phyloP scores from a whole-genome alignment of 116 monocot species.

The Posidonia oceanica region DNA sequence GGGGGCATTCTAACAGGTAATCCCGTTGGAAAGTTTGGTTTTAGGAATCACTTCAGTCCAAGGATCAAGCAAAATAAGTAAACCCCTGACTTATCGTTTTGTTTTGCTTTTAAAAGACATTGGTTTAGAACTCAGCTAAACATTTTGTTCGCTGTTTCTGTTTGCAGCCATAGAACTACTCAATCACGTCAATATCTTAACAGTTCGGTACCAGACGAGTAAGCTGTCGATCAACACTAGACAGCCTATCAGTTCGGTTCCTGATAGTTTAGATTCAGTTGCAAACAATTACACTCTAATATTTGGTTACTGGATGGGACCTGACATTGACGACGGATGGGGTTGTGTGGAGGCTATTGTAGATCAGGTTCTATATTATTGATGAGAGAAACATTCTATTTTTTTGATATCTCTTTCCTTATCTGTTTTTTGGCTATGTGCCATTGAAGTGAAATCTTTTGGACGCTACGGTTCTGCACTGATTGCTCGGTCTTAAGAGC shows the following conservation, averaged over 20 bases:
- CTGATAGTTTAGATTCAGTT: background rate
- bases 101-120: background rate
- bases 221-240: background rate
- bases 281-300: conserved; percentile 10
- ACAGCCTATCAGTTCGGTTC: background rate
- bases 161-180: background rate
- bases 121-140: background rate
- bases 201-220: background rate
- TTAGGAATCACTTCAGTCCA: background rate
- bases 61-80: background rate
- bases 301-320: conserved; percentile 62
- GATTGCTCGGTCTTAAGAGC: no score
- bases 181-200: background rate
- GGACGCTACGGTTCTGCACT: background rate
- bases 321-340: conserved; percentile 64
- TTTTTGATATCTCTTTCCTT: background rate
- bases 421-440: background rate
- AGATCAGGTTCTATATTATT: conserved; percentile 10
- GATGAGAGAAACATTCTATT: background rate
- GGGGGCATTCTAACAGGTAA: background rate
- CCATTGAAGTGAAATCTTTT: background rate
- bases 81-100: background rate
- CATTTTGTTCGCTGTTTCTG: background rate
- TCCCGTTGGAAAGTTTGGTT: background rate
- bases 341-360: conserved; percentile 48